Percentiles rank a stretch among this genome's conserved stretches.
These are phyloP conservation scores for Pistacia atlantica DNA, from an alignment of 345 rosid genomes.

Conservation along the genomic window DNA sequence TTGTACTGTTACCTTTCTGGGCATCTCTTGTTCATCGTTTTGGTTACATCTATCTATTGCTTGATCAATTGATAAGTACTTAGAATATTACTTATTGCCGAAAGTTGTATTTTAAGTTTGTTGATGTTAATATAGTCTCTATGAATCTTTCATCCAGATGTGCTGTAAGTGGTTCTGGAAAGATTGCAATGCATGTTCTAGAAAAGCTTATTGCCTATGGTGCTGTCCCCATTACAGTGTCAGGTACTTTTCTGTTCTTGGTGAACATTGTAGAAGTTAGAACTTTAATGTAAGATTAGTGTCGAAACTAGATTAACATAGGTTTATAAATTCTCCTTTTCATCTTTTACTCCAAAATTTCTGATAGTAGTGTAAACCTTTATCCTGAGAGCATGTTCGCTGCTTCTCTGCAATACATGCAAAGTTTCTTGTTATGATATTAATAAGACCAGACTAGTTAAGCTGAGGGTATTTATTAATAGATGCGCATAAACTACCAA, in stretches of 20 bases:
- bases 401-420: background rate
- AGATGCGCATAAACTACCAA: background rate
- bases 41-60: background rate
- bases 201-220: constrained; percentile 98
- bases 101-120: constrained; percentile 10
- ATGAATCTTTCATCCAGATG: constrained; percentile 54
- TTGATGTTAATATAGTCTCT: constrained; percentile 16
- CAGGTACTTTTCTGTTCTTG: constrained; percentile 50
- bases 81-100: background rate
- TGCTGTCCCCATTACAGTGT: constrained; percentile 85
- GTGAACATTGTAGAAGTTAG: constrained; percentile 1
- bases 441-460: background rate
- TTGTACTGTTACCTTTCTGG: background rate
- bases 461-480: constrained; percentile 2
- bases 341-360: constrained; percentile 3
- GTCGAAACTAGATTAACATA: constrained; percentile 3
- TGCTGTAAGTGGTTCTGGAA: constrained; percentile 95
- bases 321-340: constrained; percentile 6
- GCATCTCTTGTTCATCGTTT: background rate
- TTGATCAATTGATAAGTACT: background rate
- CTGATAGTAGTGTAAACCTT: background rate
- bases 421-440: background rate
- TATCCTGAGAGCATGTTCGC: constrained; percentile 6
- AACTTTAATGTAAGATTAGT: background rate
- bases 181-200: constrained; percentile 97